Evolutionary conservation across 345 rosid genomes (phyloP), one percentile per base, ranked within the genome.

Genomic region (Gossypium australe): DNA sequence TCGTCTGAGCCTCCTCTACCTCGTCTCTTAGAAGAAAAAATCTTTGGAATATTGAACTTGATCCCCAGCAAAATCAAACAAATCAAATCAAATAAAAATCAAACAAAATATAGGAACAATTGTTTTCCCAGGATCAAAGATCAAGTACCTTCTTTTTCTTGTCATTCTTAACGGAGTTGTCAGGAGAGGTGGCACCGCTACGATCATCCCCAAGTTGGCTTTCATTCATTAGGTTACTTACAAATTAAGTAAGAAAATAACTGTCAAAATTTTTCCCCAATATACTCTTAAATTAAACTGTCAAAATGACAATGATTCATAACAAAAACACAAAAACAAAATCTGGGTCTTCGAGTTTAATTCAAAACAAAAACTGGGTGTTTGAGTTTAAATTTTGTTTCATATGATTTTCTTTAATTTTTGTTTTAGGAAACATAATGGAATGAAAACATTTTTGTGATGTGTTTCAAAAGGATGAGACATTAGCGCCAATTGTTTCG

Each of bases 401-500:
- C n/a, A 51, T 20, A 3, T 61, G 66, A 25, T 38, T 63, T 38
- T 3, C 47, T 38, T 17, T 34, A 9, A 3, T 17, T 38, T n/a
- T 43, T 71, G 7, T 27, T 76, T 75, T 60, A 34, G 1, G 49
- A 53, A 24, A 29, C 62, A 51, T 20, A 66, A 63, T 51, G 41
- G 8, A 75, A 41, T 20, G 70, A 72, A 63, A 57, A 22, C 62
- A 56, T 22, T 52, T 27, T 10, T 41, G 53, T 57, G 81, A 73
- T 78, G 67, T 43, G 90, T 87, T 83, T 79, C 70, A 75, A 60
- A 34, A 83, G 78, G 58, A 84, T 80, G 82, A 88, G 92, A 84
- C 41, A 73, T 83, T 84, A 88, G 92, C 88, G 98, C 86, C 97
- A 86, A 78, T 59, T 74, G 74, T 80, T 85, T 85, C 94, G 97